These are phyloP conservation scores for Paramyrothecium sp. DNA, from an alignment of 2,329 filamentous ascomycete genomes.

Conservation along the genomic window DNA sequence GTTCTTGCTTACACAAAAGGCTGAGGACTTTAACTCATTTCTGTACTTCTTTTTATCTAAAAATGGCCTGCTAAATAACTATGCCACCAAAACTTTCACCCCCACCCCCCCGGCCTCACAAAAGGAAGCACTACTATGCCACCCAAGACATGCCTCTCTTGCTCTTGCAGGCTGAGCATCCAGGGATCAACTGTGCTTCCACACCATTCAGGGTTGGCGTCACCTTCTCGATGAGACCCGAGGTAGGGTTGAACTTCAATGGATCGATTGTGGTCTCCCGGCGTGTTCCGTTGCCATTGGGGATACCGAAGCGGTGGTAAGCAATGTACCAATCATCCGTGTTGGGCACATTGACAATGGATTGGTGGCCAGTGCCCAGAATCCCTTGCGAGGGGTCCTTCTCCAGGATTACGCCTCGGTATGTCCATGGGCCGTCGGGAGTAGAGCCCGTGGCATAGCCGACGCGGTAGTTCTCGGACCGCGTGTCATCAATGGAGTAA, in stretches of 20 bases:
- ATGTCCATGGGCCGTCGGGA: slow-evolving; percentile 41
- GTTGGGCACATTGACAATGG: slow-evolving; percentile 42
- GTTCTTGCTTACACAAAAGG: no score
- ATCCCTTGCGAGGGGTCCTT: slow-evolving; percentile 40
- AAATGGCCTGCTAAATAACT: no score
- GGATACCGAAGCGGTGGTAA: slow-evolving; percentile 47
- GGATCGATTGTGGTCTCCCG: slow-evolving; percentile 42
- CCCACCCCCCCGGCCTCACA: no score
- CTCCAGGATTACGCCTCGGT: slow-evolving; percentile 40
- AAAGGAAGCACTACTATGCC: no score
- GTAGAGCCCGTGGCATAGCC: slow-evolving; percentile 41
- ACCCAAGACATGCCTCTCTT: not conserved
- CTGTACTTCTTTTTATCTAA: no score
- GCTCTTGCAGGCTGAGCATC: not conserved
- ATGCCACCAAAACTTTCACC: no score
- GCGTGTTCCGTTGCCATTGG: slow-evolving; percentile 39
- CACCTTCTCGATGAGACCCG: slow-evolving; percentile 35
- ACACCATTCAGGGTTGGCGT: slow-evolving; percentile 18
- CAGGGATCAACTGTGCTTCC: slow-evolving; percentile 4
- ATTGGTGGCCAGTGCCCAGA: slow-evolving; percentile 44
- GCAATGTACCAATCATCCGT: slow-evolving; percentile 50
- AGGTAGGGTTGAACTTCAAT: slow-evolving; percentile 33
- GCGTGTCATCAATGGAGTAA: slow-evolving; percentile 46
- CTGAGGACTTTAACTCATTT: no score
- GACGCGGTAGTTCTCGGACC: slow-evolving; percentile 43